Evolutionary conservation across 164 flowering plant genomes (phyloP), one percentile per base, ranked within the genome.

Genomic region (Santalum album): DNA sequence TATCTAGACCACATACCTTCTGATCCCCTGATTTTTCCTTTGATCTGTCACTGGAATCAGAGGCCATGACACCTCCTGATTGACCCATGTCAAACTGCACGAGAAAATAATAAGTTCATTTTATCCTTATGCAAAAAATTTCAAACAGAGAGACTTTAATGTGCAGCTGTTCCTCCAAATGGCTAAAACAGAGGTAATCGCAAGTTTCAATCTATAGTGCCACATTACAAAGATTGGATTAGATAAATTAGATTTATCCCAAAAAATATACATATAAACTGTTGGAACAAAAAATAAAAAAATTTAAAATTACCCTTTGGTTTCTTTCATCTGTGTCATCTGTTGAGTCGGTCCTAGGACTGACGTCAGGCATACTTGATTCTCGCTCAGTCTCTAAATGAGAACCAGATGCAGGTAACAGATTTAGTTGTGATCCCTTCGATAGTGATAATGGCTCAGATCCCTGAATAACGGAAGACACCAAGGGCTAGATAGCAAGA

Each of bases 11-110:
- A 57, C 16, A 15, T 32, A 90, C 98, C 96, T 91, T 91, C 60
- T 87, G 98, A 70, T 91, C 96, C 48, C 51, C 68, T 25, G 73
- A 17, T 65, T 82, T 90, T 57, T 82, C 98, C 60, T 84, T 90
- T 38, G 95, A 82, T 67, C 76, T 76, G 58, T 90, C 95, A 62
- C 96, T 84, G n/a, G n/a, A n/a, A 75, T 91, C 91, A 60, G 87
- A 89, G 45, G 75, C 84, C 26, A 44, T 73, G n/a, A n/a, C n/a
- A 17, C 57, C 69, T 58, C 49, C 52, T 6, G 71, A 59, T 55
- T 75, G 35, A 72, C 84, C 57, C 34, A 61, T 71, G 24, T 81
- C 95, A 59, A 76, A 69, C 92, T 86, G 87, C 66, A 63, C 24
- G 59, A 22, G 32, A 58, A 57, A 58, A 0, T 35, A 58, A 5